Evolutionary conservation across 192 early-diverging fungal species (phyloP).

Genomic region (Funneliformis geosporum): DNA sequence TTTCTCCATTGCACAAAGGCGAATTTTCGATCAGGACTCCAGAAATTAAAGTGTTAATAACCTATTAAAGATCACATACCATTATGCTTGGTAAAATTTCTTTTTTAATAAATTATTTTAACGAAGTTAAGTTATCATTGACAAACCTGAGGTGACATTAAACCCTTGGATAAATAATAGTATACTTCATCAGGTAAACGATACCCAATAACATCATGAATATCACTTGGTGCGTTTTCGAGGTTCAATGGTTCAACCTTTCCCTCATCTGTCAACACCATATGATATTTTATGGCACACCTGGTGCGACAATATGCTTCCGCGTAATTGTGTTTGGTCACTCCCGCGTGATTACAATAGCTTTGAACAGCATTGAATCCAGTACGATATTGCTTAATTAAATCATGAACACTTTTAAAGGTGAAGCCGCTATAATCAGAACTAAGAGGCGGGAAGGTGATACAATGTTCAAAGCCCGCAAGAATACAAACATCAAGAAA

Average conservation of each 20-base stretch:
- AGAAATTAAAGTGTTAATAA: conserved; percentile 66
- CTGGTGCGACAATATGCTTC: conserved; percentile 72
- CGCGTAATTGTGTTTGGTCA: conserved; percentile 62
- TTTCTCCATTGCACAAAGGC: conserved; percentile 82
- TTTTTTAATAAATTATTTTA: neutral
- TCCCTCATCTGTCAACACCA: conserved; percentile 72
- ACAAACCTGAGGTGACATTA: conserved; percentile 57
- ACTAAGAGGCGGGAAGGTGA: conserved; percentile 69
- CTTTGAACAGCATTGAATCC: conserved; percentile 74
- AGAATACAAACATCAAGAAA: conserved; percentile 80
- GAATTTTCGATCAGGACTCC: conserved; percentile 68
- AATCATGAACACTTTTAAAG: conserved; percentile 69
- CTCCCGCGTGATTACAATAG: conserved; percentile 57
- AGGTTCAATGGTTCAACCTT: conserved; percentile 66
- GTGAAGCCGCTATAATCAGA: conserved; percentile 57
- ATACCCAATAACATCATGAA: conserved; percentile 82
- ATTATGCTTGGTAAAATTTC: neutral
- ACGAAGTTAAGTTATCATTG: too few species aligned
- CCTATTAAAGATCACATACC: conserved; percentile 27
- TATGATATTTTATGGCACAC: conserved; percentile 70
- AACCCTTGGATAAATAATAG: conserved; percentile 66
- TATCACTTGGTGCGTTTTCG: conserved; percentile 67
- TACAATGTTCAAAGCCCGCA: conserved; percentile 75
- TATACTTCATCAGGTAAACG: conserved; percentile 72
- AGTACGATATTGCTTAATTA: conserved; percentile 65